These are phyloP conservation scores for Wickerhamomyces rabaulensis DNA, from an alignment of 805 yeast genomes.

Conservation along the genomic window DNA sequence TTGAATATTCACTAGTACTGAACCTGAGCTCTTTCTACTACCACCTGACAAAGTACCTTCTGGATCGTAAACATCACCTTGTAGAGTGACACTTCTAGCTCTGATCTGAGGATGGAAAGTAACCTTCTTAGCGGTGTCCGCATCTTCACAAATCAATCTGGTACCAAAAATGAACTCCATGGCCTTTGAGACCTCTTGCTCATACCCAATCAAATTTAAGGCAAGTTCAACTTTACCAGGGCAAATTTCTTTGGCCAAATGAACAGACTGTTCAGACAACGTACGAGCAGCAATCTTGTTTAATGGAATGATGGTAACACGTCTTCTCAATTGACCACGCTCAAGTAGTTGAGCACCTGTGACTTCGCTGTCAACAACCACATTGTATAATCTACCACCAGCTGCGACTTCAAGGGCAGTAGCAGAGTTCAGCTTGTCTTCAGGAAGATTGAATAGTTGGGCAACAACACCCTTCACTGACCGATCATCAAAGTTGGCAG, in stretches of 20 bases:
- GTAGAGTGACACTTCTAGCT: constrained; percentile 78
- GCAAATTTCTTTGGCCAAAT: constrained; percentile 67
- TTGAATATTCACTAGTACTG: constrained; percentile 62
- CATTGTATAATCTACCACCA: constrained; percentile 84
- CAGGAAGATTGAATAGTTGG: constrained; percentile 64
- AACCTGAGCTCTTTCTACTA: constrained; percentile 56
- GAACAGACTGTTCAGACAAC: constrained; percentile 45
- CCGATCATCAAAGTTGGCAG: constrained; percentile 48
- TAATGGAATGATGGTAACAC: constrained; percentile 89
- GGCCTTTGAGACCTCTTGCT: constrained; percentile 64
- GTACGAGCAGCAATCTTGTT: constrained; percentile 71
- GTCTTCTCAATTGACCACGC: constrained; percentile 66
- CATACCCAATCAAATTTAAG: constrained; percentile 70
- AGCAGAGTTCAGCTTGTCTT: constrained; percentile 53
- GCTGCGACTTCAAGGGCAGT: constrained; percentile 91
- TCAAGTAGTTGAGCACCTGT: constrained; percentile 83
- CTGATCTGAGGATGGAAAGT: constrained; percentile 80
- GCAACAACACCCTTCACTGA: constrained; percentile 89
- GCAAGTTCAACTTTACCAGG: constrained; percentile 91
- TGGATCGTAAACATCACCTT: constrained; percentile 95
- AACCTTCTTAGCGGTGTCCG: constrained; percentile 82
- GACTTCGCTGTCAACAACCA: constrained; percentile 83
- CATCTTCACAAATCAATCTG: constrained; percentile 82
- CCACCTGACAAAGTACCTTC: constrained; percentile 96
- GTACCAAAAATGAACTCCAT: constrained; percentile 90